Conservation (phyloP, 192 early-diverging fungal species). For the Coemansia aciculifera region DNA sequence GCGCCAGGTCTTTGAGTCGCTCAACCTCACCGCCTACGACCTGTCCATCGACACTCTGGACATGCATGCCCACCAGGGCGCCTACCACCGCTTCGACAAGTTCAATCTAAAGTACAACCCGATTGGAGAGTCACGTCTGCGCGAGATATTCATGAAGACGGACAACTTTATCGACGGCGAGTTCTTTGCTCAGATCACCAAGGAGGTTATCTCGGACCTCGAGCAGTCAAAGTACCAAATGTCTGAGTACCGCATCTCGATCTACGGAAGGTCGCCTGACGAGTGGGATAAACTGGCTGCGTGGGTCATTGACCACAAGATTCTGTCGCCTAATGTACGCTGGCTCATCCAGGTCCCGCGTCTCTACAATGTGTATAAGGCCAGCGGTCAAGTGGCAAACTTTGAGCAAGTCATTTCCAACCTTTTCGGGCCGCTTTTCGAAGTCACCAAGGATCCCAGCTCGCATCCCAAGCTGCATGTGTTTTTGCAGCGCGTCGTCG, state of each 20-base stretch:
- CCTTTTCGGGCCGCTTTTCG: conserved; percentile 87
- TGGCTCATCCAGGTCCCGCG: conserved; percentile 95
- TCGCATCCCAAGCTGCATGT: conserved; percentile 88
- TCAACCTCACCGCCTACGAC: conserved; percentile 92
- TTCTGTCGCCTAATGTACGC: conserved; percentile 89
- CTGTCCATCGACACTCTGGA: conserved; percentile 93
- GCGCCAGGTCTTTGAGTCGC: conserved; percentile 81
- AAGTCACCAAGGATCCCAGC: conserved; percentile 83
- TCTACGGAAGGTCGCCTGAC: conserved; percentile 79
- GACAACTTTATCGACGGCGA: conserved; percentile 86
- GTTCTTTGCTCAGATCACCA: conserved; percentile 90
- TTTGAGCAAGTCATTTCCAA: conserved; percentile 82
- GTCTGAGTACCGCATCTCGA: conserved; percentile 91
- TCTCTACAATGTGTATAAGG: conserved; percentile 86
- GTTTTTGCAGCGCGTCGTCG: conserved; percentile 91
- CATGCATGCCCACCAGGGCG: conserved; percentile 96
- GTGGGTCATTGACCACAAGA: conserved; percentile 89
- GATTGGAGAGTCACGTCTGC: conserved; percentile 87
- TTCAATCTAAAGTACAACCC: conserved; percentile 98
- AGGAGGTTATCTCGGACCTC: conserved; percentile 87
- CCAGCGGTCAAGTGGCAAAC: conserved; percentile 58
- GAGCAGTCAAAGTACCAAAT: conserved; percentile 95
- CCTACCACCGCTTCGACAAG: conserved; percentile 95
- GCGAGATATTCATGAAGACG: conserved; percentile 96
- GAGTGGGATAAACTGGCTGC: conserved; percentile 96